Percentiles rank a stretch among this genome's conserved stretches.
These are phyloP conservation scores for Afroboletus lepidellus DNA, from an alignment of 1,284 basidiomycete species.

Conservation along the genomic window DNA sequence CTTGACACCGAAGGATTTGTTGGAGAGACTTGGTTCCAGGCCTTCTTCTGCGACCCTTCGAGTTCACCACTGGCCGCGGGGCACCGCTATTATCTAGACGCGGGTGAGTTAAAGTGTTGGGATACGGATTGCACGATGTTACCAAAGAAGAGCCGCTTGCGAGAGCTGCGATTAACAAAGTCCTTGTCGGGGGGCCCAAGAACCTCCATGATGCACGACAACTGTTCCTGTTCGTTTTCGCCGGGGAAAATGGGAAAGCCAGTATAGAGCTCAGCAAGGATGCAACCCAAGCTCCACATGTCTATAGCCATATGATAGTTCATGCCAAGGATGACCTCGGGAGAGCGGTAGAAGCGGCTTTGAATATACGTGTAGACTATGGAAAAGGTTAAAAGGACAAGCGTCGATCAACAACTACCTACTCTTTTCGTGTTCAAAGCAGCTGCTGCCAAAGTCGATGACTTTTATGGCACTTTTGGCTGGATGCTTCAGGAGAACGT, in stretches of 20 bases:
- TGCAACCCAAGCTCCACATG: slow-evolving; percentile 98
- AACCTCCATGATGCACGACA: slow-evolving; percentile 99
- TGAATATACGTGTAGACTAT: slow-evolving; percentile 97
- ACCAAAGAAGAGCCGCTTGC: slow-evolving; percentile 97
- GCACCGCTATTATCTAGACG: slow-evolving; percentile 83
- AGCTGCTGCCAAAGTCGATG: slow-evolving; percentile 98
- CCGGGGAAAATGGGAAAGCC: slow-evolving; percentile 99
- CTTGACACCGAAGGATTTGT: slow-evolving; percentile 85
- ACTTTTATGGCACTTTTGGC: slow-evolving; percentile 97
- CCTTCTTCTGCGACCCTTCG: slow-evolving; percentile 89
- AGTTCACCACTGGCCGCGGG: slow-evolving; percentile 93
- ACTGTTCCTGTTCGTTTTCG: slow-evolving; percentile 98
- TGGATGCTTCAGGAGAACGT: slow-evolving; percentile 92
- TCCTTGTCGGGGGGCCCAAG: slow-evolving; percentile 95
- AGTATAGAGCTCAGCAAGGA: slow-evolving; percentile 96
- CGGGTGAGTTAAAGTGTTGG: slow-evolving; percentile 1
- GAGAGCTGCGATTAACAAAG: slow-evolving; percentile 89
- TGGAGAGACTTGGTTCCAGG: slow-evolving; percentile 89
- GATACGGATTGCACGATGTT: slow-evolving; percentile 27
- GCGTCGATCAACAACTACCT: slow-evolving; percentile 30
- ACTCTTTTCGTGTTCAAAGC: slow-evolving; percentile 99
- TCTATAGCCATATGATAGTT: slow-evolving; percentile 95
- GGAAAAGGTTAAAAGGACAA: slow-evolving; percentile 16
- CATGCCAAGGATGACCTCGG: slow-evolving; percentile 91
- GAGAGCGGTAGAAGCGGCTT: slow-evolving; percentile 96